A percentile compares a stretch with the other conserved stretches of the same genome.
Conservation (phyloP, 805 yeast species). For the Saturnispora ahearnii region DNA sequence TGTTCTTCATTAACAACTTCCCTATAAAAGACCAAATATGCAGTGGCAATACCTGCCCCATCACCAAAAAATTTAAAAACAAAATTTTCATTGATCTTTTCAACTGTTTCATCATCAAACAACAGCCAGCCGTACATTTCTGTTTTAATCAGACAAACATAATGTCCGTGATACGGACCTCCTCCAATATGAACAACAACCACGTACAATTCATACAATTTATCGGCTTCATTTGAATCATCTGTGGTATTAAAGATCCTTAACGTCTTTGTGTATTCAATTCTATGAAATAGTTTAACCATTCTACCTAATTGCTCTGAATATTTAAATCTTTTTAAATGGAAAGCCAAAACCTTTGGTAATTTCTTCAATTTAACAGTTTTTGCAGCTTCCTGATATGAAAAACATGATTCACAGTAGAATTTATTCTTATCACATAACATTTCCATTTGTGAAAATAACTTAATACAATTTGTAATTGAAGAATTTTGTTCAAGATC, state of each 20-base stretch:
- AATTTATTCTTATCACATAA: slow-evolving; percentile 83
- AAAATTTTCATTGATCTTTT: slow-evolving; percentile 71
- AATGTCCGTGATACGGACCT: slow-evolving; percentile 97
- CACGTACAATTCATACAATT: slow-evolving; percentile 71
- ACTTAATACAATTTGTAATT: slow-evolving; percentile 66
- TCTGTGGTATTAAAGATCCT: slow-evolving; percentile 63
- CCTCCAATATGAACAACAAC: slow-evolving; percentile 94
- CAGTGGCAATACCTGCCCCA: slow-evolving; percentile 80
- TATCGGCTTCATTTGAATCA: slow-evolving; percentile 40
- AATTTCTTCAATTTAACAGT: slow-evolving; percentile 69
- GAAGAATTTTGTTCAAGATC: slow-evolving; percentile 73
- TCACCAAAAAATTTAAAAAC: slow-evolving; percentile 86
- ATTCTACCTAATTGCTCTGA: slow-evolving; percentile 72
- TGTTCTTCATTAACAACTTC: slow-evolving; percentile 37
- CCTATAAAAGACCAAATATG: slow-evolving; percentile 79
- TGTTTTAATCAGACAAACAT: slow-evolving; percentile 77
- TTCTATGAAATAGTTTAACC: slow-evolving; percentile 79
- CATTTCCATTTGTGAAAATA: slow-evolving; percentile 80
- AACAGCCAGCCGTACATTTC: slow-evolving; percentile 77
- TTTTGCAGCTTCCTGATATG: slow-evolving; percentile 90
- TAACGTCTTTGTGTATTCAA: slow-evolving; percentile 67
- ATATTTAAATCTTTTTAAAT: slow-evolving; percentile 87
- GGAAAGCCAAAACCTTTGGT: slow-evolving; percentile 74
- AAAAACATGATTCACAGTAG: slow-evolving; percentile 83
- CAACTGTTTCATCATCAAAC: slow-evolving; percentile 94